Evolutionary conservation across 257 asterid species (phyloP), one percentile per base, ranked within the genome.

Genomic region (Capsicum baccatum): DNA sequence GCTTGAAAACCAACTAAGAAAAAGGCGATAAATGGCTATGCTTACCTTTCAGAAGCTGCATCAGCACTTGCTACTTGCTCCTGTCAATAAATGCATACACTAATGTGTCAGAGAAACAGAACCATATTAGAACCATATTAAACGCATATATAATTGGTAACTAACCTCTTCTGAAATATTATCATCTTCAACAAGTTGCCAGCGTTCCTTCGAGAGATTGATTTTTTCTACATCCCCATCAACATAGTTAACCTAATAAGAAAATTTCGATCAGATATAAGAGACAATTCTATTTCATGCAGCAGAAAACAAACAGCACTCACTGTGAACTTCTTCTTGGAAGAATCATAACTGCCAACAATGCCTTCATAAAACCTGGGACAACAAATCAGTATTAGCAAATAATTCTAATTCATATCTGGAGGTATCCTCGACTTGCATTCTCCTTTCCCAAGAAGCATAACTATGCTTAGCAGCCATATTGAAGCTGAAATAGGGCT

Each of bases 311-410:
- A 79, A 85, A 82, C 81, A 85, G 69, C 78, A 88, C 94, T 66
- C 64, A 95, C 99, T 94, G 82, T 88, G 70, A 94, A 98, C 92
- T 87, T 97, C 92, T 92, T 95, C 88, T 89, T 93, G 83, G 16
- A 91, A 87, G 92, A 70, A 89, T 97, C 97, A 91, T 88, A 97
- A 67, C 92, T 89, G 17, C 81, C 85, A 89, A 95, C 62, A 33
- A 85, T 91, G 58, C 99, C 99, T 85, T 92, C 93, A 85, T 97
- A 97, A 87, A 67, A 97, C 95, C 99, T 97, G 93, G 16, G 81
- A 89, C 17, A 64, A 37, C 63, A 84, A 60, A 74, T 60, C 59
- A 83, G 33, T 55, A 82, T 79, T 82, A 87, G 84, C 80, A 88
- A 6, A 69, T 9, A 16, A 42, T 69, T 69, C 33, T 16, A 39